A percentile compares a stretch with the other conserved stretches of the same genome.
Evolutionary conservation across 2,329 filamentous ascomycete genomes (phyloP).

Genomic region (Metarhizium anisopliae): DNA sequence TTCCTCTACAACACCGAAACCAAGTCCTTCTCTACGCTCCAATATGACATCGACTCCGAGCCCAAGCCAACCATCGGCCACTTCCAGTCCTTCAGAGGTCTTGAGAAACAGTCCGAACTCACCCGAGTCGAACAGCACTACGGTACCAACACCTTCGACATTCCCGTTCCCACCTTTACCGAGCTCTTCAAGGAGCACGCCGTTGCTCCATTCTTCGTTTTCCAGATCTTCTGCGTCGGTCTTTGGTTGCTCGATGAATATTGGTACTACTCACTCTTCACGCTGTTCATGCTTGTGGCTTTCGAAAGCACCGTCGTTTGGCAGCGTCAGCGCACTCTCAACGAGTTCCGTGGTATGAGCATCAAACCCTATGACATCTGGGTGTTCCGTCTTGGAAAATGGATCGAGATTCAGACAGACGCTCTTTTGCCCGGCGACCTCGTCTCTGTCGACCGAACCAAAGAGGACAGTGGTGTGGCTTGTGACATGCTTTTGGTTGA

Average conservation of each 20-base stretch:
- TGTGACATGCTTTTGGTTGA: conserved; percentile 96
- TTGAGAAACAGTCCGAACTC: conserved; percentile 66
- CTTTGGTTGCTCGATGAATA: conserved; percentile 99
- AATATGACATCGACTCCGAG: conserved; percentile 75
- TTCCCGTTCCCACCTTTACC: conserved; percentile 88
- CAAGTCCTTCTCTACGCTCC: conserved; percentile 70
- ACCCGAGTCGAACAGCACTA: conserved; percentile 82
- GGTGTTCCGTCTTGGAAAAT: conserved; percentile 80
- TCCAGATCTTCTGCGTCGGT: conserved; percentile 97
- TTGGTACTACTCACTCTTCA: conserved; percentile 99
- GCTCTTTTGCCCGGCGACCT: conserved; percentile 88
- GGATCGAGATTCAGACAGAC: conserved; percentile 84
- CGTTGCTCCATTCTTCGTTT: conserved; percentile 97
- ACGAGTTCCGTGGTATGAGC: conserved; percentile 97
- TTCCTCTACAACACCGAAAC: conserved; percentile 73
- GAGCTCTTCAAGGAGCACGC: conserved; percentile 98
- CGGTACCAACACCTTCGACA: conserved; percentile 93
- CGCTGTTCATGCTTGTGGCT: conserved; percentile 92
- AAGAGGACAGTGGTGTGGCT: conserved; percentile 92
- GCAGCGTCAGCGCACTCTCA: conserved; percentile 93
- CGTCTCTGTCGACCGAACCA: conserved; percentile 84
- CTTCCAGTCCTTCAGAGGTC: conserved; percentile 74
- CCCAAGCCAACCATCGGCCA: conserved; percentile 69
- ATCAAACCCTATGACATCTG: conserved; percentile 97
- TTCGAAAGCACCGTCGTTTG: conserved; percentile 99